These are phyloP conservation scores for Ilyonectria robusta DNA, from an alignment of 2,329 filamentous ascomycete species.

Conservation along the genomic window DNA sequence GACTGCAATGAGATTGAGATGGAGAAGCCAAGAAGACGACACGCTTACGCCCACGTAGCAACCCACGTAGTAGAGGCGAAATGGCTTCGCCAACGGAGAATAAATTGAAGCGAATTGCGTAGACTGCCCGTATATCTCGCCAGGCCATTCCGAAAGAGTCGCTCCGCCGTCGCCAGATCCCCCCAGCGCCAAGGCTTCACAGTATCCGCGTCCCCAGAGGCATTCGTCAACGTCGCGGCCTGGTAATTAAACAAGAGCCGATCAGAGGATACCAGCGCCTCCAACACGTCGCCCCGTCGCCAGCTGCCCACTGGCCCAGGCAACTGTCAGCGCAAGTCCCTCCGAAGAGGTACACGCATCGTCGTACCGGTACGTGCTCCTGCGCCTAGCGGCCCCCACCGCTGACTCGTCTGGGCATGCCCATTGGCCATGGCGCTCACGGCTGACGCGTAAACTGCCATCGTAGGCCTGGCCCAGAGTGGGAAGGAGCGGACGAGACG, in stretches of 20 bases:
- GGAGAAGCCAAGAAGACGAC: background rate
- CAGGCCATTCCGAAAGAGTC: slow-evolving; percentile 15
- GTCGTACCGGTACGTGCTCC: slow-evolving; percentile 46
- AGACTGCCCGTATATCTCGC: background rate
- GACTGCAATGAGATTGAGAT: background rate
- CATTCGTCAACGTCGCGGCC: slow-evolving; percentile 26
- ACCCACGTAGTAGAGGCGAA: slow-evolving; percentile 23
- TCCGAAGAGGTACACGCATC: slow-evolving; percentile 34
- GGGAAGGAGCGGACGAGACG: slow-evolving; percentile 46
- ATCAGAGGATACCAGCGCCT: slow-evolving; percentile 12
- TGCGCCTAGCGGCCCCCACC: slow-evolving; percentile 47
- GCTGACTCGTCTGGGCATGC: slow-evolving; percentile 19
- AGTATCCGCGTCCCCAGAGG: slow-evolving; percentile 10
- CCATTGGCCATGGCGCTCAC: slow-evolving; percentile 50
- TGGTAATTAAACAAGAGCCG: slow-evolving; percentile 27
- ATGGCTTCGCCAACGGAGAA: slow-evolving; percentile 5
- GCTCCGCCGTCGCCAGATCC: slow-evolving; percentile 12
- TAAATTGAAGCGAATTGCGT: slow-evolving; percentile 24
- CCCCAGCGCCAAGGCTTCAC: slow-evolving; percentile 7
- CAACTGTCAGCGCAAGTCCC: slow-evolving; percentile 18
- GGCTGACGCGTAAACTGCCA: slow-evolving; percentile 58
- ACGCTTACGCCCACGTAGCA: slow-evolving; percentile 19
- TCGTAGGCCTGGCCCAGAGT: slow-evolving; percentile 47
- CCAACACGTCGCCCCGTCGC: background rate
- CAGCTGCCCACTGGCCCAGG: slow-evolving; percentile 3